Evolutionary conservation across 768 basidiomycete species (phyloP).

Genomic region (Russula abietina): DNA sequence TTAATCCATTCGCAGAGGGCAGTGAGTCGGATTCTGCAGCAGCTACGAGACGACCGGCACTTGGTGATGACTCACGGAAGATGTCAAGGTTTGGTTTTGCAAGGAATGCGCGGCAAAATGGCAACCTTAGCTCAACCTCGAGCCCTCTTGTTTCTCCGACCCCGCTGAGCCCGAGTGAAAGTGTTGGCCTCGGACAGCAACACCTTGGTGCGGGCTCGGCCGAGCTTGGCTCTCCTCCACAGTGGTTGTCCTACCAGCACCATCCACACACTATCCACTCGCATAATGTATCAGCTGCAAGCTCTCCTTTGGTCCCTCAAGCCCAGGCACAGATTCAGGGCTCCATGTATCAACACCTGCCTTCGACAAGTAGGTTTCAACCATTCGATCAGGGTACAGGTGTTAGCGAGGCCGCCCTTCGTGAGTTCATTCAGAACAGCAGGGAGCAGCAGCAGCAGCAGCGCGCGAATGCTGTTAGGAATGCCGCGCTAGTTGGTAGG

Average conservation of each 20-base stretch:
- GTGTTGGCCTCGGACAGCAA: constrained; percentile 45
- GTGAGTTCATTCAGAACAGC: constrained; percentile 69
- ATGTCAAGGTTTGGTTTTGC: constrained; percentile 81
- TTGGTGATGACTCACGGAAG: constrained; percentile 60
- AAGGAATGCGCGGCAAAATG: constrained; percentile 26
- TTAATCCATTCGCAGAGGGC: constrained; percentile 72
- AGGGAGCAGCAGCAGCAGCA: constrained; percentile 45
- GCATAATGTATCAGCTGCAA: constrained; percentile 35
- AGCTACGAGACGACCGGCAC: constrained; percentile 34
- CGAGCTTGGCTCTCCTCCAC: constrained; percentile 37
- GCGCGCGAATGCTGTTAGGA: constrained; percentile 29
- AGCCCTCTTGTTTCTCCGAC: constrained; percentile 55
- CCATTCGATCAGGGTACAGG: constrained; percentile 45
- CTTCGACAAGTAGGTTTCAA: constrained; percentile 43
- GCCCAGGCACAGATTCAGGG: constrained; percentile 37
- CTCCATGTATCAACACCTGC: constrained; percentile 32
- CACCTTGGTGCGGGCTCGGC: constrained; percentile 31
- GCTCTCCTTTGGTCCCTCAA: constrained; percentile 46
- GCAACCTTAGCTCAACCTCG: constrained; percentile 57
- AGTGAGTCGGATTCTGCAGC: constrained; percentile 40
- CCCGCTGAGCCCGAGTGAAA: constrained; percentile 44
- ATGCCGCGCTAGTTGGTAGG: constrained; percentile 41
- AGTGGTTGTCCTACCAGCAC: constrained; percentile 42
- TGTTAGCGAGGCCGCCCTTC: constrained; percentile 69
- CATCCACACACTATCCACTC: constrained; percentile 39